phyloP scores from a whole-genome alignment of 805 yeast genomes.

The Torulaspora maleeae region DNA sequence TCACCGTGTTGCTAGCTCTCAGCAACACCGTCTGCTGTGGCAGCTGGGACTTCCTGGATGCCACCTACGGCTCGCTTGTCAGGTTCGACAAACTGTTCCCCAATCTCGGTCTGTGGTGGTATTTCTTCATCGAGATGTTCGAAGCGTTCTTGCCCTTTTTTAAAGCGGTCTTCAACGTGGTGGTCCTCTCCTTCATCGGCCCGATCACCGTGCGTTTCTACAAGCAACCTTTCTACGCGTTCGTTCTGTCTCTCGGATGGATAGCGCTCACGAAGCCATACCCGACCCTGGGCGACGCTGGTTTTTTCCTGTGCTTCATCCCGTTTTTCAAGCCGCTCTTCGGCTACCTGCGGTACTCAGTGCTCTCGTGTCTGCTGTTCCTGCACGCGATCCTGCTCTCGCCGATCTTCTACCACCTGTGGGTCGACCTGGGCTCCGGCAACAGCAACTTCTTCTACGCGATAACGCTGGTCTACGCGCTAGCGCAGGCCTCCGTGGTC shows the following conservation, averaged over 20 bases:
- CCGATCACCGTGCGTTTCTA: constrained; percentile 72
- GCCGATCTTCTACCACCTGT: constrained; percentile 86
- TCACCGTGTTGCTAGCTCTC: constrained; percentile 29
- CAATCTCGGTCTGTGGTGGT: constrained; percentile 98
- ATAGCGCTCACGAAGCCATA: constrained; percentile 72
- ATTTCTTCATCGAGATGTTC: constrained; percentile 92
- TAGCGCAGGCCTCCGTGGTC: constrained; percentile 61
- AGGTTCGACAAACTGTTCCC: constrained; percentile 72
- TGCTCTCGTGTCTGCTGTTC: constrained; percentile 50
- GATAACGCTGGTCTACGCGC: constrained; percentile 73
- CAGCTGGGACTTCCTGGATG: constrained; percentile 43
- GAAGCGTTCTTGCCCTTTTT: constrained; percentile 82
- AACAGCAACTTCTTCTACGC: constrained; percentile 96
- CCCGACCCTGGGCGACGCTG: constrained; percentile 79
- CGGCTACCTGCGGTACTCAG: constrained; percentile 43
- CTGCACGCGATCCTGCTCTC: constrained; percentile 60
- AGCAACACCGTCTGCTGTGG: constrained; percentile 42
- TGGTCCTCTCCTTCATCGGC: constrained; percentile 56
- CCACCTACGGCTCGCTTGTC: constrained; percentile 55
- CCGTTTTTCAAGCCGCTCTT: constrained; percentile 45
- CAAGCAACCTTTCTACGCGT: constrained; percentile 55
- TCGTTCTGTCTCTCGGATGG: constrained; percentile 45
- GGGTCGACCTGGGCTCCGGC: constrained; percentile 94
- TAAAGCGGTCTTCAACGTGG: constrained; percentile 76
- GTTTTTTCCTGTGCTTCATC: constrained; percentile 47